These are phyloP conservation scores for Breviolum minutum DNA, from an alignment of 73 alveolate species.

Conservation along the genomic window DNA sequence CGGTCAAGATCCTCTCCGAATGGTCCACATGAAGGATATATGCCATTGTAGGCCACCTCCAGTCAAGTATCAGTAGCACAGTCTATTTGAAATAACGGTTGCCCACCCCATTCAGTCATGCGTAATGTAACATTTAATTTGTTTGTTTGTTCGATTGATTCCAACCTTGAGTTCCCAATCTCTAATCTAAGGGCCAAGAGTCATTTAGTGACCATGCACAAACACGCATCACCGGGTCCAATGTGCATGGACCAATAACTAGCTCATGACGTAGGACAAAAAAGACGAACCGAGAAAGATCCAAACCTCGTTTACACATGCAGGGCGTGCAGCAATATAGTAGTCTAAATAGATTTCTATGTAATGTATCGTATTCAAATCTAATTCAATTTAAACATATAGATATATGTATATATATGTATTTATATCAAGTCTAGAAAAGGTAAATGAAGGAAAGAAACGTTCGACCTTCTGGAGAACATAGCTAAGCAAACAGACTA, in stretches of 20 bases:
- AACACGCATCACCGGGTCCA: neutral
- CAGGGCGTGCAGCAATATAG: no score
- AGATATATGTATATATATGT: no score
- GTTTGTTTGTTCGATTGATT: no score
- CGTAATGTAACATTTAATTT: no score
- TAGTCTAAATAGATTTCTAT: no score
- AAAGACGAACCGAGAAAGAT: neutral
- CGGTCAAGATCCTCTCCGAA: neutral
- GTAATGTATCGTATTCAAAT: no score
- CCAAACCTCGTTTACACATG: neutral
- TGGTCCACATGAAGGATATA: neutral
- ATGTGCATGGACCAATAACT: neutral
- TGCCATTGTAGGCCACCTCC: constrained; percentile 2
- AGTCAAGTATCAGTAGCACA: no score
- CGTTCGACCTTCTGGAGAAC: neutral
- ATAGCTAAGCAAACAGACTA: neutral
- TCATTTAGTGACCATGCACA: neutral
- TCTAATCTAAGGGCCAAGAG: neutral
- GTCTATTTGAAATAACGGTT: no score
- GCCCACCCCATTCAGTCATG: no score
- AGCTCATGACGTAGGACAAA: neutral
- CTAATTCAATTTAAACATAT: no score
- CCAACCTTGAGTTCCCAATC: no score
- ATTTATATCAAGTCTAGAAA: no score
- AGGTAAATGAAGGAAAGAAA: neutral